Evolutionary conservation across 1,284 basidiomycete species (phyloP), one percentile per base, ranked within the genome.

Genomic region (Irpex sp.): DNA sequence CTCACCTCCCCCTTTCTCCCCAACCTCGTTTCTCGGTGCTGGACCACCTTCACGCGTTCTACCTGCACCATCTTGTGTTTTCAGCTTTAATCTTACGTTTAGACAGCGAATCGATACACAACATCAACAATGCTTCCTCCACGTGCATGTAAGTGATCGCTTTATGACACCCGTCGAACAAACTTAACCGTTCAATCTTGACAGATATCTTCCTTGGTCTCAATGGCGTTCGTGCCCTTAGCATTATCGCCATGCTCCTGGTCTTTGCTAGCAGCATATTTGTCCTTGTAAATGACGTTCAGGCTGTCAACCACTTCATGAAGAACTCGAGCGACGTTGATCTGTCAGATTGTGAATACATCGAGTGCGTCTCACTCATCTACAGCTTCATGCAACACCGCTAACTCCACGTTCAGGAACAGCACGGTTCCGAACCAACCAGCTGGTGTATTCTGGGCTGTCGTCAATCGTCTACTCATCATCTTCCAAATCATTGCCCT

Each of bases 391-490:
- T 57, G 56, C 36, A 62, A 61, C 53, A 63, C 50, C 56, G 56
- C 64, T 66, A 62, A 67, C 46, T 31, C 58, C 35, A 47, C 43
- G 59, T 62, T 35, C 68, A 92, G 89, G 67, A 81, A 83, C 64
- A 91, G 89, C 74, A 91, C 92, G 1, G 91, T 95, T 17, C 94
- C 94, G n/a, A 91, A 93, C 72, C 94, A 96, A 72, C 81, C 92
- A 26, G 93, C 91, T 8, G 94, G 94, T 53, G 83, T 87, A 35
- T 95, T 96, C 78, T 95, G 93, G 90, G 90, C 92, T 13, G 86
- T 95, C 62, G 78, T 95, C 63, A 92, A 92, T 73, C 83, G 90
- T 65, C 80, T 95, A 55, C 83, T 95, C 74, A 92, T 95, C 75
- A 83, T 95, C 65, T 87, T 90, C 75, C 89, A 94, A 77, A 84